Evolutionary conservation across 2,329 filamentous ascomycete genomes (phyloP).

Genomic region (Scleromitrula shiraiana): DNA sequence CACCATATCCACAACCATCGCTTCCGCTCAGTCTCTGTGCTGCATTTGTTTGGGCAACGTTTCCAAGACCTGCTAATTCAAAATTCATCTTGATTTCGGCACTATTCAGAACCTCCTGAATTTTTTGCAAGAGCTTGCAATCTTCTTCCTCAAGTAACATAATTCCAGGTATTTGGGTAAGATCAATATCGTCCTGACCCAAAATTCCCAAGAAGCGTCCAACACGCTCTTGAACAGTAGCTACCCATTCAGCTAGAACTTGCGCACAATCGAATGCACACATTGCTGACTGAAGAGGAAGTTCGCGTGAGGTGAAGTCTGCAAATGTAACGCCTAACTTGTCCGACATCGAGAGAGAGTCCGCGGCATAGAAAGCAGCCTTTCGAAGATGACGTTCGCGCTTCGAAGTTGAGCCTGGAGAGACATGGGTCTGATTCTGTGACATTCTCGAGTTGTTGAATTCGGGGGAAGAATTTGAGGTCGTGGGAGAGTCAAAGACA

Average conservation of each 20-base stretch:
- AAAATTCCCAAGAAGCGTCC: slow-evolving; percentile 81
- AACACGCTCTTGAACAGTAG: slow-evolving; percentile 88
- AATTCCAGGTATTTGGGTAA: slow-evolving; percentile 72
- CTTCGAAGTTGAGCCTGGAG: slow-evolving; percentile 47
- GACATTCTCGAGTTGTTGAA: slow-evolving; percentile 21
- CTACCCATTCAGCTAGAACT: slow-evolving; percentile 89
- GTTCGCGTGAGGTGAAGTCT: slow-evolving; percentile 73
- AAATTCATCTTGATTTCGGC: slow-evolving; percentile 73
- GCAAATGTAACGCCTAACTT: slow-evolving; percentile 79
- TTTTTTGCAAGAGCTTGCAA: slow-evolving; percentile 72
- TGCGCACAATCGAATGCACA: slow-evolving; percentile 92
- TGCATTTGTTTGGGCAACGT: slow-evolving; percentile 42
- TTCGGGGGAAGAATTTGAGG: slow-evolving; percentile 41
- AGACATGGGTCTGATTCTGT: slow-evolving; percentile 22
- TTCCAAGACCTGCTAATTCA: slow-evolving; percentile 45
- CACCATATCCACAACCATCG: slow-evolving; percentile 67
- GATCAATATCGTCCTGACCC: slow-evolving; percentile 73
- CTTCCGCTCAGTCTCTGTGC: slow-evolving; percentile 45
- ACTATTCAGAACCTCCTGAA: slow-evolving; percentile 68
- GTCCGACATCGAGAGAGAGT: slow-evolving; percentile 82
- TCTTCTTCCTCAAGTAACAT: slow-evolving; percentile 92
- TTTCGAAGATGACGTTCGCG: slow-evolving; percentile 84
- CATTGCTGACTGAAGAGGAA: slow-evolving; percentile 84
- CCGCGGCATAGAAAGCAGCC: slow-evolving; percentile 91
- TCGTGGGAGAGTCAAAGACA: slow-evolving; percentile 43